Conservation (phyloP, 2,329 filamentous ascomycete genomes). For the Pseudogymnoascus sp. region DNA sequence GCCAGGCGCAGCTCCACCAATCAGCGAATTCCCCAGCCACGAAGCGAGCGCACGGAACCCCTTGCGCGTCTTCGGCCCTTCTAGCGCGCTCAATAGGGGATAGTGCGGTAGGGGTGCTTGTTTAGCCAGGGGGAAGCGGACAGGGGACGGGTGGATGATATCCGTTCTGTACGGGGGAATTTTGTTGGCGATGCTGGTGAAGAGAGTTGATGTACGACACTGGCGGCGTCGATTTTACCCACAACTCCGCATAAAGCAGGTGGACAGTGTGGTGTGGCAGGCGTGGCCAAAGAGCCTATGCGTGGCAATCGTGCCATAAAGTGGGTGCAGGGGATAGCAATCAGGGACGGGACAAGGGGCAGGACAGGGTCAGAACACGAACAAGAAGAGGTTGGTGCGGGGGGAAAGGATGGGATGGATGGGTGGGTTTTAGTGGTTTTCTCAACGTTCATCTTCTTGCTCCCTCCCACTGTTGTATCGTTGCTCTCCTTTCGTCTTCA, state of each 20-base stretch:
- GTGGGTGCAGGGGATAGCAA: neutral
- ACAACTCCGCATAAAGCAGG: conserved; percentile 3
- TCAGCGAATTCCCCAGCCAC: neutral
- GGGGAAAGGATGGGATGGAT: neutral
- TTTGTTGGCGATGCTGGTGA: neutral
- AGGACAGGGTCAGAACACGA: neutral
- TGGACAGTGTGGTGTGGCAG: neutral
- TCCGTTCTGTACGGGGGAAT: neutral
- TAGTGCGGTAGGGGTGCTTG: neutral
- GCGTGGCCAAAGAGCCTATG: neutral
- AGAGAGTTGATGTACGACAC: neutral
- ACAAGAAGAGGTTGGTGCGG: neutral
- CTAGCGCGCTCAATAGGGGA: neutral
- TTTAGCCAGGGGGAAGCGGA: neutral
- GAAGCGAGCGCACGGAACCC: conserved; percentile 2
- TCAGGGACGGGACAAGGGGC: neutral
- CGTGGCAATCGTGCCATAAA: neutral
- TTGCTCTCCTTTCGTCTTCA: neutral
- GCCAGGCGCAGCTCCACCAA: neutral
- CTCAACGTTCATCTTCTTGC: conserved; percentile 3
- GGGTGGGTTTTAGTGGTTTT: conserved; percentile 1
- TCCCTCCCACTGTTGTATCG: neutral
- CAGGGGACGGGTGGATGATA: neutral
- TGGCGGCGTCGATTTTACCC: neutral
- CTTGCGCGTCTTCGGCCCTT: neutral